A percentile compares a stretch with the other conserved stretches of the same genome.
These are phyloP conservation scores for Nakazawaea laoshanensis DNA, from an alignment of 805 yeast genomes.

Conservation along the genomic window DNA sequence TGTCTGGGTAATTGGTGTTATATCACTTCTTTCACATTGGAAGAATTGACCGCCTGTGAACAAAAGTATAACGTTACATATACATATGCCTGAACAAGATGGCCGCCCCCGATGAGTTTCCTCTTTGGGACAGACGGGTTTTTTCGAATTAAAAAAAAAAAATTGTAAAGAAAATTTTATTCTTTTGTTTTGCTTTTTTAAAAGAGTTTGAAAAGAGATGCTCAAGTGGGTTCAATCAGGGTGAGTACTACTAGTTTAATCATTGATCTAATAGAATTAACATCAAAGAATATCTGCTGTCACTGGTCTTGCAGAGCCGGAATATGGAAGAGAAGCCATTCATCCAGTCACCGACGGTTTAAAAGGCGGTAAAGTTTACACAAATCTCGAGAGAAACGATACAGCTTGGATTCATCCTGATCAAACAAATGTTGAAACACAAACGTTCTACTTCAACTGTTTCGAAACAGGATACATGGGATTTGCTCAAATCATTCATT, in stretches of 20 bases:
- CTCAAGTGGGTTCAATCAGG: constrained; percentile 67
- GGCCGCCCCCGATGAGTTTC: too few species aligned
- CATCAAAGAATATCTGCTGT: constrained; percentile 78
- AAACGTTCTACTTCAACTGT: constrained; percentile 78
- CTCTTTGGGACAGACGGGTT: too few species aligned
- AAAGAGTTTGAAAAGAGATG: constrained; percentile 12
- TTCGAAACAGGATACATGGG: constrained; percentile 60
- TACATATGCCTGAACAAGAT: too few species aligned
- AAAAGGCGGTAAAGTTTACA: constrained; percentile 46
- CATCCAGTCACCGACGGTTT: constrained; percentile 69
- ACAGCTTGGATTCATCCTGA: constrained; percentile 67
- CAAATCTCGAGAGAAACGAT: constrained; percentile 56
- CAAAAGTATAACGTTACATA: constrained; percentile 1
- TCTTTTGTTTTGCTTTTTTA: too few species aligned
- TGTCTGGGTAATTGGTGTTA: constrained; percentile 33
- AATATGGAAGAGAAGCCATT: constrained; percentile 87
- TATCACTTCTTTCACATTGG: constrained; percentile 26
- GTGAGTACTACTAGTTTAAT: constrained; percentile 15
- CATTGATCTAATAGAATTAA: constrained; percentile 11
- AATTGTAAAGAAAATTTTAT: too few species aligned
- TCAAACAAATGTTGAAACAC: constrained; percentile 91
- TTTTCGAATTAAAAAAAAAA: too few species aligned
- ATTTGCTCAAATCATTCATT: constrained; percentile 91
- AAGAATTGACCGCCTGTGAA: constrained; percentile 20
- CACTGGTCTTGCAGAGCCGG: constrained; percentile 97